These are phyloP conservation scores for Paramecium caudatum DNA, from an alignment of 73 alveolate species.

Conservation along the genomic window DNA sequence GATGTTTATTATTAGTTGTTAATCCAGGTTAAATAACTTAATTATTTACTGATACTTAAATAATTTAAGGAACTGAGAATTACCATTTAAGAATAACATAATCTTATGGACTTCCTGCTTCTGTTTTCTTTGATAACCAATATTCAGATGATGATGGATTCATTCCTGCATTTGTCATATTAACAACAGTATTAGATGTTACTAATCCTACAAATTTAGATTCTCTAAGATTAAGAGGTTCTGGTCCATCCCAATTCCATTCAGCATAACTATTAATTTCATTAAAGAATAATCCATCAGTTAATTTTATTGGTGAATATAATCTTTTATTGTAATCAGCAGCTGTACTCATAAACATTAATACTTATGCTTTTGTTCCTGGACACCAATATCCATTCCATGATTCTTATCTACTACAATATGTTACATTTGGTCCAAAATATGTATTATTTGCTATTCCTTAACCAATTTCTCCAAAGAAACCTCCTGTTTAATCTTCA, in stretches of 20 bases:
- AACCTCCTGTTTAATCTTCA: constrained; percentile 65
- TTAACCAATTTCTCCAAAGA: constrained; percentile 66
- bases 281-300: constrained; percentile 75
- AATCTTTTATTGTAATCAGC: constrained; percentile 71
- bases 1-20: not conserved
- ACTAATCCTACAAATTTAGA: constrained; percentile 57
- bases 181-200: constrained; percentile 10
- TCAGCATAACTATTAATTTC: constrained; percentile 67
- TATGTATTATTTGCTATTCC: constrained; percentile 51
- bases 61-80: constrained; percentile 52
- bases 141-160: constrained; percentile 66
- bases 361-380: not conserved
- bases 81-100: constrained; percentile 40
- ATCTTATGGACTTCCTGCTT: constrained; percentile 54
- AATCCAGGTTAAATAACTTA: constrained; percentile 40
- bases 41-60: constrained; percentile 13
- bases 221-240: constrained; percentile 72
- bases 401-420: not conserved
- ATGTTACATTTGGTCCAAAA: constrained; percentile 67
- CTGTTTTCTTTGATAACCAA: constrained; percentile 54
- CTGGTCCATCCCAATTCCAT: constrained; percentile 78
- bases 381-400: constrained; percentile 71
- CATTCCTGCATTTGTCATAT: constrained; percentile 68
- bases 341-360: constrained; percentile 61
- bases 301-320: constrained; percentile 67